Conservation (phyloP, 441 rosid species). For the Mallotus repandus region DNA sequence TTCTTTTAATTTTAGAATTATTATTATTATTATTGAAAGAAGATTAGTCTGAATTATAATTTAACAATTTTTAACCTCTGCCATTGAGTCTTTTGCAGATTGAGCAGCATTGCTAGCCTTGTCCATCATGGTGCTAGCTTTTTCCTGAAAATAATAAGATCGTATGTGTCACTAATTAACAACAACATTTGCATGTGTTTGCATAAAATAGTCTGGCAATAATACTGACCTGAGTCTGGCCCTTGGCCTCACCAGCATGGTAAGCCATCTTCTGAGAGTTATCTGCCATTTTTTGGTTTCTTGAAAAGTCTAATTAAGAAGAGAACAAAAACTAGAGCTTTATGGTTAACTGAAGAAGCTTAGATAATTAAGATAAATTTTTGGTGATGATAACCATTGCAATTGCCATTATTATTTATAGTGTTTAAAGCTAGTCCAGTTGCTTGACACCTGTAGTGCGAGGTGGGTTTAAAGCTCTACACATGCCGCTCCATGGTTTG, state of each 20-base stretch:
- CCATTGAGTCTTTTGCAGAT: conserved; percentile 56
- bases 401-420: conserved; percentile 8
- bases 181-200: no score
- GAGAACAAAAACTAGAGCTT: neutral
- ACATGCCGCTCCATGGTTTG: neutral
- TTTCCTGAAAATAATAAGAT: conserved; percentile 44
- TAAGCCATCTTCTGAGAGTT: conserved; percentile 47
- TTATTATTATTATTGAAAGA: neutral
- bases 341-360: neutral
- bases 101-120: conserved; percentile 57
- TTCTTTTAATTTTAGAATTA: no score
- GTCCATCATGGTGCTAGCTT: conserved; percentile 53
- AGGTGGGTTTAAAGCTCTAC: neutral
- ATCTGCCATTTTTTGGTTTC: conserved; percentile 44
- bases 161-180: no score
- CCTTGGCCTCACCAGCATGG: conserved; percentile 70
- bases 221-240: conserved; percentile 56
- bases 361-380: neutral
- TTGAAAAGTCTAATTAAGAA: neutral
- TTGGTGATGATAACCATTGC: neutral
- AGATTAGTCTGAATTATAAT: neutral
- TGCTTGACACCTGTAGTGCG: neutral
- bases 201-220: no score
- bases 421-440: neutral
- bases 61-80: conserved; percentile 37